These are phyloP conservation scores for Podila clonocystis DNA, from an alignment of 192 early-diverging fungal genomes.

Conservation along the genomic window DNA sequence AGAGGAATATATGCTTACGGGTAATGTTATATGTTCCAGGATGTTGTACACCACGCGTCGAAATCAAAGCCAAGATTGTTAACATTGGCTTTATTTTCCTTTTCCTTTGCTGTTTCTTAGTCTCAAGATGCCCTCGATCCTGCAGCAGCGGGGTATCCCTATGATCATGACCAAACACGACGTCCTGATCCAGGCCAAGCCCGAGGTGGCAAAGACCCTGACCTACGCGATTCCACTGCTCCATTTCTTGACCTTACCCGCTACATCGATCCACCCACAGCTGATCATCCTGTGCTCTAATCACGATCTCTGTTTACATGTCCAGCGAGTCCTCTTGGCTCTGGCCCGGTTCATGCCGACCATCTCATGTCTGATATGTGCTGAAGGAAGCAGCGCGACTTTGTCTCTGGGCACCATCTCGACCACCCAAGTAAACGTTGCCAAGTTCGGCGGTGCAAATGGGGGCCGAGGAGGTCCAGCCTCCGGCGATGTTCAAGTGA, in stretches of 20 bases:
- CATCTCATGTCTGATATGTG: slow-evolving; percentile 41
- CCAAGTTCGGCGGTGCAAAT: background rate
- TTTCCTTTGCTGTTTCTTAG: background rate
- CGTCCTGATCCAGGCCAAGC: slow-evolving; percentile 43
- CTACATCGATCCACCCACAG: slow-evolving; percentile 47
- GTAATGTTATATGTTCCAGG: background rate
- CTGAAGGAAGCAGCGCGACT: slow-evolving; percentile 42
- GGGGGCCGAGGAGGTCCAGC: background rate
- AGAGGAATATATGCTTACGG: slow-evolving; percentile 51
- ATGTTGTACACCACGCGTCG: background rate
- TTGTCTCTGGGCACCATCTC: slow-evolving; percentile 44
- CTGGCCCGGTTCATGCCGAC: slow-evolving; percentile 51
- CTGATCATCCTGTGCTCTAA: slow-evolving; percentile 45
- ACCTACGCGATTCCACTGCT: slow-evolving; percentile 44
- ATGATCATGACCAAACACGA: slow-evolving; percentile 51
- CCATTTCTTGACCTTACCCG: slow-evolving; percentile 35
- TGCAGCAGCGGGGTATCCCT: slow-evolving; percentile 48
- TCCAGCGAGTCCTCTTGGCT: slow-evolving; percentile 44
- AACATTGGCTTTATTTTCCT: background rate
- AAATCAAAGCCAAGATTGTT: background rate
- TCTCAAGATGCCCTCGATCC: slow-evolving; percentile 42
- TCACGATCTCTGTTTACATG: slow-evolving; percentile 39
- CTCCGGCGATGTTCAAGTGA: slow-evolving; percentile 9
- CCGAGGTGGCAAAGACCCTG: slow-evolving; percentile 45
- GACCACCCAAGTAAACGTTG: slow-evolving; percentile 31